phyloP scores from a whole-genome alignment of 352 stramenopile species.

The Discostella stelligera region DNA sequence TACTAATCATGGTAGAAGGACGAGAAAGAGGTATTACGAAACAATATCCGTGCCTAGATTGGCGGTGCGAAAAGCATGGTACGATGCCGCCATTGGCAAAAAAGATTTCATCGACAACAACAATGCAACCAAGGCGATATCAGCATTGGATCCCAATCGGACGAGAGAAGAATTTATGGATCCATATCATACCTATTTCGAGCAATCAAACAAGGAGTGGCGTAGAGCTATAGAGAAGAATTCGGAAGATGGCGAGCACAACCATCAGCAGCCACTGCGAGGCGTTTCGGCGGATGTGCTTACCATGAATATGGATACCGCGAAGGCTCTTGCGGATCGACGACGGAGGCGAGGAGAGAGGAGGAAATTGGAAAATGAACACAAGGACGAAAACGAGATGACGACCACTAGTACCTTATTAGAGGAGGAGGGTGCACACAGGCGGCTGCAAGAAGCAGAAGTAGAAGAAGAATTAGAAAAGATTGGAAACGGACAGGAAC shows the following conservation, averaged over 20 bases:
- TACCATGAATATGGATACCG: conserved; percentile 53
- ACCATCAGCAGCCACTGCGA: conserved; percentile 13
- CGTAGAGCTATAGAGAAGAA: conserved; percentile 40
- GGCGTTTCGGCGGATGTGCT: conserved; percentile 65
- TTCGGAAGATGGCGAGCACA: not conserved
- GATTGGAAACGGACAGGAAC: not conserved
- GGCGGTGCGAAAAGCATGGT: conserved; percentile 70
- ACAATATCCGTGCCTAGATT: conserved; percentile 59
- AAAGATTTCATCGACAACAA: conserved; percentile 15
- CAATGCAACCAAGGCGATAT: conserved; percentile 15
- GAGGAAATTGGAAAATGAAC: not conserved
- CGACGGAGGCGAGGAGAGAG: conserved; percentile 25
- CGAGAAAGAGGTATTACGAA: conserved; percentile 62
- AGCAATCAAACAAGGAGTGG: conserved; percentile 50
- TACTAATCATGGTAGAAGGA: not conserved
- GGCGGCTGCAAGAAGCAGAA: conserved; percentile 52
- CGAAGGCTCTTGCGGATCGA: conserved; percentile 49
- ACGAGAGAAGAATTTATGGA: conserved; percentile 55
- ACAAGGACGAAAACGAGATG: not conserved
- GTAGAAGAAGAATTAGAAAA: not conserved
- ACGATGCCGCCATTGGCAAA: conserved; percentile 46
- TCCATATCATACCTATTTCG: conserved; percentile 80
- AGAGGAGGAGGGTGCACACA: conserved; percentile 27
- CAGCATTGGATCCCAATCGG: not conserved
- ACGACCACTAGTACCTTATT: not conserved